Base-by-base conservation (phyloP, 805 yeast genomes). In the Hanseniaspora lachancei region DNA sequence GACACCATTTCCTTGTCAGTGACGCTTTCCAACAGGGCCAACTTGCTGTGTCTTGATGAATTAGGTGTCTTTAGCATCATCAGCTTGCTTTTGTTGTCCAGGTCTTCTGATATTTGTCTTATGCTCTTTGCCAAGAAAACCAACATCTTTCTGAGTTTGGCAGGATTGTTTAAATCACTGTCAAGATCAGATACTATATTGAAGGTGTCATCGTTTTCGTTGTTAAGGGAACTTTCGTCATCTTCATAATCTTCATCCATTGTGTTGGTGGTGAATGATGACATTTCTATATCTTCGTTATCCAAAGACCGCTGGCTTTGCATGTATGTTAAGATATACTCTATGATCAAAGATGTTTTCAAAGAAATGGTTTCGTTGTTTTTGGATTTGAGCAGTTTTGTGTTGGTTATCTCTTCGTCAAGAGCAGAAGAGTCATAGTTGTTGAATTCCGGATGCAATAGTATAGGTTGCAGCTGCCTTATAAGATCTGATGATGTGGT, bases 371-470 rank as follows among this genome's bases (percentile, higher is more conserved):
- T 29, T 13, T 39, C 21, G 16, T 39, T 44, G 27, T 6, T 5
- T n/a, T 38, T 53, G 9, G 35, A 42, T 13, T 39, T 48, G 16
- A 53, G 42, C 13, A 53, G 35, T 18, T 46, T 41, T 23, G 47
- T 44, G 34, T 53, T 53, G 23, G 56, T 46, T 5, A 53, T 18
- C 13, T 53, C 56, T 32, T 46, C 56, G 18, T 53, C 56, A 20
- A 41, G 44, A 23, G 44, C 44, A 23, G 44, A 41, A 23, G 44
- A 41, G 12, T 46, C 49, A 9, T 46, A 12, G 6, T 44, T 29
- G 38, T 34, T 32, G 27, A 46, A 15, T 5, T 49, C 36, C 15
- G 48, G 16, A 23, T 46, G 39, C 23, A 53, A 20, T 5, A 53
- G 40, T 13, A 46, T 53, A 8, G 56, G 56, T 18, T 53, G 56